Evolutionary conservation across 1,284 basidiomycete genomes (phyloP).

Genomic region (Rugosomyces carneus): DNA sequence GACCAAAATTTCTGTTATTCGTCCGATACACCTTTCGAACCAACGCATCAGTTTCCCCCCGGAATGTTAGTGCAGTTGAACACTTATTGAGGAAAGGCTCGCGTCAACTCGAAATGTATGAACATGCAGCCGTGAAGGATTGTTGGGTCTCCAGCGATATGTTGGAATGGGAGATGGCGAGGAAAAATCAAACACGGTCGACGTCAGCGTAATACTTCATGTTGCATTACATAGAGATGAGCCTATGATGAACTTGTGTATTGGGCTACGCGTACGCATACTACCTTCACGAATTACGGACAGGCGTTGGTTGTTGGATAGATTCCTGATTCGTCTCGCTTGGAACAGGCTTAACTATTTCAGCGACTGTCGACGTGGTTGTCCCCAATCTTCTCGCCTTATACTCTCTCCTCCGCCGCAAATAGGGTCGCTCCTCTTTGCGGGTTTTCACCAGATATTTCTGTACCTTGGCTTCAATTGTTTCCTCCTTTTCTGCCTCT

Average conservation of each 20-base stretch:
- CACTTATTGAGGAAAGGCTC: constrained; percentile 62
- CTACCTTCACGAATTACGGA: not conserved
- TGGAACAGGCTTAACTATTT: not conserved
- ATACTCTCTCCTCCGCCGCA: constrained; percentile 17
- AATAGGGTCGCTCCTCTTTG: constrained; percentile 18
- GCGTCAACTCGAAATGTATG: constrained; percentile 63
- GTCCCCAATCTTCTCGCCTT: constrained; percentile 17
- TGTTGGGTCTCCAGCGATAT: constrained; percentile 67
- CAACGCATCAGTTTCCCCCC: constrained; percentile 56
- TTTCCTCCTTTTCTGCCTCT: constrained; percentile 27
- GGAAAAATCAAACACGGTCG: too few species aligned
- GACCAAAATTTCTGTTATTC: constrained; percentile 58
- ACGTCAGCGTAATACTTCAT: too few species aligned
- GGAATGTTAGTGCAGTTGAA: constrained; percentile 64
- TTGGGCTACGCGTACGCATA: too few species aligned
- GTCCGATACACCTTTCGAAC: constrained; percentile 63
- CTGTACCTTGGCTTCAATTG: constrained; percentile 27
- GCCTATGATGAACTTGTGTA: too few species aligned
- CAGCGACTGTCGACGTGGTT: not conserved
- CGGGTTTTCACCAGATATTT: constrained; percentile 22
- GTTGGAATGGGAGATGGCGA: constrained; percentile 47
- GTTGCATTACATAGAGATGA: too few species aligned
- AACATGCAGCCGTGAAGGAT: constrained; percentile 59
- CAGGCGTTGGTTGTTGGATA: not conserved
- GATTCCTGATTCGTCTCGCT: not conserved